These are phyloP conservation scores for Yamadazyma diospyri DNA, from an alignment of 1,139 yeast genomes.

Conservation along the genomic window DNA sequence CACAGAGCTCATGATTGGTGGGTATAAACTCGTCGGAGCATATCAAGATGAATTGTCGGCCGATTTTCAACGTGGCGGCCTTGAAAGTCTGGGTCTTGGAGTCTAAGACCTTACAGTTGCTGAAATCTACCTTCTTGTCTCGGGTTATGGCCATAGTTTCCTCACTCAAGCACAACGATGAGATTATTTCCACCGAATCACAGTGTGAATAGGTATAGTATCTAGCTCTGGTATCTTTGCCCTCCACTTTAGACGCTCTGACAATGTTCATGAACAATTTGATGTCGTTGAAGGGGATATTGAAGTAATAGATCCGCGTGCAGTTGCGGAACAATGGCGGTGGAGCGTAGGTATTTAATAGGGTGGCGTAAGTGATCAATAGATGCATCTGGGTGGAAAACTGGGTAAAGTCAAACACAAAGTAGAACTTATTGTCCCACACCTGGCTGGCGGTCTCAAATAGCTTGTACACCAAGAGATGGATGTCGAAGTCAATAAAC, in stretches of 20 bases:
- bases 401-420: conserved; percentile 70
- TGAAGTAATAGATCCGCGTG: conserved; percentile 54
- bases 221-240: conserved; percentile 19
- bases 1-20: conserved; percentile 21
- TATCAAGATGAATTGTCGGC: conserved; percentile 66
- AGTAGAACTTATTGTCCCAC: conserved; percentile 66
- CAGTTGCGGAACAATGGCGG: conserved; percentile 53
- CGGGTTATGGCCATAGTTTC: conserved; percentile 33
- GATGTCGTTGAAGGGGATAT: conserved; percentile 46
- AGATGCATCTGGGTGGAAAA: conserved; percentile 33
- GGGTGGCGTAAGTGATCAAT: conserved; percentile 20
- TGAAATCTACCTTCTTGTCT: conserved; percentile 63
- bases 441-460: conserved; percentile 69
- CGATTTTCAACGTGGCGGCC: conserved; percentile 64
- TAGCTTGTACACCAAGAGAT: conserved; percentile 55
- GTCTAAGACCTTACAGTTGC: conserved; percentile 53
- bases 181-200: conserved; percentile 47
- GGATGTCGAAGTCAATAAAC: conserved; percentile 47
- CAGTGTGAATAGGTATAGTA: conserved; percentile 39
- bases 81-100: conserved; percentile 21
- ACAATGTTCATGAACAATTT: conserved; percentile 16
- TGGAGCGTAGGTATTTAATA: conserved; percentile 44
- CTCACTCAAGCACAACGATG: conserved; percentile 48
- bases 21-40: conserved; percentile 29
- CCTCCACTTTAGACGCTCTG: conserved; percentile 13